Conservation (phyloP, 805 yeast species). For the Starmera quercuum region DNA sequence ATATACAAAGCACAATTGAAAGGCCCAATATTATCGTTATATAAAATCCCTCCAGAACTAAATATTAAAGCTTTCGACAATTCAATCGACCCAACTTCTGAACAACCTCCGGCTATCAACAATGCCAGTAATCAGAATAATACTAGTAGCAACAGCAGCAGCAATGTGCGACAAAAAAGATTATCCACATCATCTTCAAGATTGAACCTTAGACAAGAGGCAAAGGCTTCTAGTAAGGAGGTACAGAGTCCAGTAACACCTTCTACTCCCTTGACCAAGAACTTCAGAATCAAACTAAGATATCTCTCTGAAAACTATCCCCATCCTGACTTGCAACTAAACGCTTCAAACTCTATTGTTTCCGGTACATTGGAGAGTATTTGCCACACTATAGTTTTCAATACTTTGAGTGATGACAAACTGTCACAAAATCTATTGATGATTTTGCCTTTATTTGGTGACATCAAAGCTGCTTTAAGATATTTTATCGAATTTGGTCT, state of each 20-base stretch:
- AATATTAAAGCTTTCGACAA: conserved; percentile 33
- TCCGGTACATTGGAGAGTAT: conserved; percentile 64
- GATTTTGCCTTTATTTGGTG: conserved; percentile 49
- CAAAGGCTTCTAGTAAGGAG: neutral
- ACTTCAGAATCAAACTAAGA: conserved; percentile 13
- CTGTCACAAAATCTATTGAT: conserved; percentile 36
- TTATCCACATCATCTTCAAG: conserved; percentile 16
- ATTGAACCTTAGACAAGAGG: conserved; percentile 8
- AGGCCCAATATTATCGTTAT: conserved; percentile 60
- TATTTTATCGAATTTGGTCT: conserved; percentile 36
- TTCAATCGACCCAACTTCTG: conserved; percentile 3
- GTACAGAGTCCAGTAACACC: neutral
- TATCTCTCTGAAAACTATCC: conserved; percentile 41
- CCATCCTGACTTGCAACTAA: conserved; percentile 54
- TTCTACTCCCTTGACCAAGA: conserved; percentile 2
- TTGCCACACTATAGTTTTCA: conserved; percentile 65
- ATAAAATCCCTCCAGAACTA: conserved; percentile 45
- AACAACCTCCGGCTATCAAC: no score
- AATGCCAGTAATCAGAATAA: conserved; percentile 4
- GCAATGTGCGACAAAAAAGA: conserved; percentile 18
- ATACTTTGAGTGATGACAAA: conserved; percentile 31
- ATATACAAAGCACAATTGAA: conserved; percentile 59
- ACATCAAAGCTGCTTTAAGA: conserved; percentile 34
- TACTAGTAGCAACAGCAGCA: neutral
- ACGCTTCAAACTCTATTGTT: conserved; percentile 36